phyloP scores from a whole-genome alignment of 2,329 filamentous ascomycete genomes.

The Dendrostoma leiphaemia region DNA sequence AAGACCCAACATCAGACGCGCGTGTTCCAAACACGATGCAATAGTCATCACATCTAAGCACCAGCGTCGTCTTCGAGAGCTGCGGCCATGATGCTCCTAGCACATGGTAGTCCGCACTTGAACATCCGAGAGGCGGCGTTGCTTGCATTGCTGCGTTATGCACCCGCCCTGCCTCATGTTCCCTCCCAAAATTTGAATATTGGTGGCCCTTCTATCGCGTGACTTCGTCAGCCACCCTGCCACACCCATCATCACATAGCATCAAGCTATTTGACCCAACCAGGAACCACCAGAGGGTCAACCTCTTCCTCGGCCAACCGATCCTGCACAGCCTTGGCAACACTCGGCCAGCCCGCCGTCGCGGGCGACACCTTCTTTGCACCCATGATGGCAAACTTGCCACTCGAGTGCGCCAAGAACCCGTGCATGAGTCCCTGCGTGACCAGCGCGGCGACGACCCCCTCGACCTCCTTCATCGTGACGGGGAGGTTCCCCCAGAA shows the following conservation, averaged over 20 bases:
- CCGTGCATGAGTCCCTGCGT: conserved; percentile 80
- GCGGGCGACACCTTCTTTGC: conserved; percentile 65
- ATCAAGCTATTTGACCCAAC: conserved; percentile 60
- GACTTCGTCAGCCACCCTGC: no score
- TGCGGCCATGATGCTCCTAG: no score
- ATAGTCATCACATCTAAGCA: no score
- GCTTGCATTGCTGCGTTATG: no score
- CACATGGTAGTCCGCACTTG: no score
- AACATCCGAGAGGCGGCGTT: no score
- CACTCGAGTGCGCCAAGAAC: conserved; percentile 75
- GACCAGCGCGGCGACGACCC: conserved; percentile 71
- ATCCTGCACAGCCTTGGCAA: conserved; percentile 66
- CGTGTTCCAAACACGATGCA: no score
- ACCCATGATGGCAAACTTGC: conserved; percentile 79
- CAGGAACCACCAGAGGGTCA: conserved; percentile 67
- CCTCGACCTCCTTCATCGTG: conserved; percentile 68
- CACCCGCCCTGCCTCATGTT: no score
- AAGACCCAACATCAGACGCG: no score
- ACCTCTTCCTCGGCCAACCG: conserved; percentile 57
- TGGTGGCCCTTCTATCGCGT: background rate
- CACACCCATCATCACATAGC: conserved; percentile 7
- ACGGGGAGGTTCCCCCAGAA: conserved; percentile 63
- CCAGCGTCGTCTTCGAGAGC: no score
- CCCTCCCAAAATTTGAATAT: no score
- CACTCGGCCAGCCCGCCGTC: conserved; percentile 71